Base-by-base conservation (phyloP, 1,284 basidiomycete genomes). In the Rhodofomes roseus region DNA sequence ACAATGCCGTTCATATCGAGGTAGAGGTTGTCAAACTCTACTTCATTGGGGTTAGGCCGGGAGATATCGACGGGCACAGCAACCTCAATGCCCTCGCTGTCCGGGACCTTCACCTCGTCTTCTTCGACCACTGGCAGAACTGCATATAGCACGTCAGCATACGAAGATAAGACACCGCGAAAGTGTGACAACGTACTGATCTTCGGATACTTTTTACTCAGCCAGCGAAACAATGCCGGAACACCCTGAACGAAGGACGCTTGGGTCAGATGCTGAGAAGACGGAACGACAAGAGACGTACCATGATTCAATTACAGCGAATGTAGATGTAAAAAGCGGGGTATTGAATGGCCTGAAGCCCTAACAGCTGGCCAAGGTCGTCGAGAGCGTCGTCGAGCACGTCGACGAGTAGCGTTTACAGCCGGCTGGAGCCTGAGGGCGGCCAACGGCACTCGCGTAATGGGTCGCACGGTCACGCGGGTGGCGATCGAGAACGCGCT, bases 151-250 rank as follows among this genome's bases (percentile, higher is more conserved):
- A 29, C 11, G 48, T 53, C 56, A 66, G 39, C 27, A 55, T 14
- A 29, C 48, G 4, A 20, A 4, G 11, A 3, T 36, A 16, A 41
- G 23, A 18, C 23, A 22, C 11, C 39, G 34, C 18, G 23, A 29
- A n/a, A 39, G 31, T 55, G n/a, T 12, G 18, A 34, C 7, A 44
- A 80, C 85, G 60, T 60, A 90, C 93, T 85, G 70, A 96, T 97
- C 82, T 94, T 97, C 55, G 95, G 94, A 73, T 98, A 97, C 76
- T 96, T 97, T 81, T 90, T 95, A 73, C 93, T 95, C 62, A 96
- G 81, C 93, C 94, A 96, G 73, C 94, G 86, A 78, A 96, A 95
- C 63, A 96, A 83, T 60, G 94, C 95, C 60, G 94, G 94, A 64
- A 96, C 94, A 87, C 94, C 94, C 94, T 95, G 61, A 23, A 23